Base-by-base conservation (phyloP, 495 filamentous ascomycete genomes). In the Trichocladium antarcticum region DNA sequence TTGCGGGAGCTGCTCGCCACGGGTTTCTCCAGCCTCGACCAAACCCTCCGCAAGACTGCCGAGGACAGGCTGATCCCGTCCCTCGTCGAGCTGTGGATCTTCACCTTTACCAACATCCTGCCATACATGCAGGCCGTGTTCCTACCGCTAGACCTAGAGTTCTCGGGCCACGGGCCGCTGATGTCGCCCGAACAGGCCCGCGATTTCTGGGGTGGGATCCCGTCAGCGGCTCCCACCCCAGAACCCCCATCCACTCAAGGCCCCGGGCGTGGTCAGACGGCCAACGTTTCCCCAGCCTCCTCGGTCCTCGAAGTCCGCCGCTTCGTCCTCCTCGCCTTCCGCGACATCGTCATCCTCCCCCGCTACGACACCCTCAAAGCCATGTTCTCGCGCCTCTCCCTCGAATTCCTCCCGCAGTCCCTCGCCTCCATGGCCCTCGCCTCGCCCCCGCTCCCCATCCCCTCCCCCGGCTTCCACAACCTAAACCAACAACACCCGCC, bases 81-180 rank as follows among this genome's bases (percentile, higher is more conserved):
- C 54, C 74, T 99, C 2, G 89, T 95, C 6, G 87, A 95, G 56
- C 79, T 94, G 57, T 99, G 93, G 93, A 77, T 90, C 34, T 75
- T 89, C 37, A 85, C 93, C 1, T 96, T 95, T 57, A 85, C 86
- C 7, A 85, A 74, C 16, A 84, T 97, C 39, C 67, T 97, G 11
- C 93, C 93, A 0, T 99, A 94, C 61, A 82, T 97, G 49, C 93
- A 99, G 69, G 90, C 89, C 0, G 89, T 95, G 5, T 95, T 99
- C 62, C 73, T 99, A 2, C 93, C 92, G 0, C 69, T 99, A 11
- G 92, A 99, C 57, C 79, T 90, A 12, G 93, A 99, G 59, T 95
- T 98, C 65, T 83, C 85, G 47, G 90, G 92, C 27, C 74, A 73
- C 35, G 92, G 92, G 5, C 70, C 80, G 0, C 63, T 95, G 49